Percentiles rank a stretch among this genome's conserved stretches.
These are phyloP conservation scores for Fusarium virguliforme DNA, from an alignment of 2,329 filamentous ascomycete species.

Conservation along the genomic window DNA sequence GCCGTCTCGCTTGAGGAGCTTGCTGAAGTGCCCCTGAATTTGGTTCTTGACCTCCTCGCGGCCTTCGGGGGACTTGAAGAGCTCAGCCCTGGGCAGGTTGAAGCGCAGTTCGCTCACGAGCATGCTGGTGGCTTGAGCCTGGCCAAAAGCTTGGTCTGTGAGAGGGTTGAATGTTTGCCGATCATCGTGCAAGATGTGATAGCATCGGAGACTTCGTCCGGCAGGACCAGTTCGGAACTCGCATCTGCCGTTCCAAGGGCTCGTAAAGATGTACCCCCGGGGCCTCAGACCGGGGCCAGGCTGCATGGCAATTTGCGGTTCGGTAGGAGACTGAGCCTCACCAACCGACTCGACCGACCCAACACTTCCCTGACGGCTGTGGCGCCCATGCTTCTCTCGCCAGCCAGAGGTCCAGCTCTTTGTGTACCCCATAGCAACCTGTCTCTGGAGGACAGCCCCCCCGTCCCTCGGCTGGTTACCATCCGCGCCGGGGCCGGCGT, in stretches of 20 bases:
- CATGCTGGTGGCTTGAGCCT: slow-evolving; percentile 49
- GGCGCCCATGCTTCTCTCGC: slow-evolving; percentile 58
- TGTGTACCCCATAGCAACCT: slow-evolving; percentile 72
- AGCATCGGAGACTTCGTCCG: slow-evolving; percentile 82
- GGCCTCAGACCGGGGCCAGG: slow-evolving; percentile 67
- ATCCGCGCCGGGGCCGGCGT: slow-evolving; percentile 47
- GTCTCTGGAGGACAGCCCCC: slow-evolving; percentile 64
- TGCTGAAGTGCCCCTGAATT: slow-evolving; percentile 62
- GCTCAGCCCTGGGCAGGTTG: slow-evolving; percentile 79
- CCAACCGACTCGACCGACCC: slow-evolving; percentile 54
- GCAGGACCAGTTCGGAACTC: slow-evolving; percentile 85
- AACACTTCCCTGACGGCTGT: slow-evolving; percentile 53
- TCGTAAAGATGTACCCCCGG: slow-evolving; percentile 82
- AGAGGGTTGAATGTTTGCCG: slow-evolving; percentile 62
- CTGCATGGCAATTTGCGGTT: slow-evolving; percentile 55
- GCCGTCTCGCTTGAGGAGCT: slow-evolving; percentile 57
- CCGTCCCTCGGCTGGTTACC: slow-evolving; percentile 37
- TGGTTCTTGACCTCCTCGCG: slow-evolving; percentile 54
- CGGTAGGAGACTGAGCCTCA: slow-evolving; percentile 52
- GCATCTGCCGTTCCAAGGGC: slow-evolving; percentile 90
- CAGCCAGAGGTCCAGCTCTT: slow-evolving; percentile 66
- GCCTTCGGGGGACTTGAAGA: slow-evolving; percentile 60
- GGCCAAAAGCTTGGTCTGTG: slow-evolving; percentile 55
- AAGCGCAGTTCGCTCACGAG: slow-evolving; percentile 88
- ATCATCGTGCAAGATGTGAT: slow-evolving; percentile 74